Percentiles rank a stretch among this genome's conserved stretches.
phyloP scores from a whole-genome alignment of 2,329 filamentous ascomycete species.

The Pestalotiopsis sp. region DNA sequence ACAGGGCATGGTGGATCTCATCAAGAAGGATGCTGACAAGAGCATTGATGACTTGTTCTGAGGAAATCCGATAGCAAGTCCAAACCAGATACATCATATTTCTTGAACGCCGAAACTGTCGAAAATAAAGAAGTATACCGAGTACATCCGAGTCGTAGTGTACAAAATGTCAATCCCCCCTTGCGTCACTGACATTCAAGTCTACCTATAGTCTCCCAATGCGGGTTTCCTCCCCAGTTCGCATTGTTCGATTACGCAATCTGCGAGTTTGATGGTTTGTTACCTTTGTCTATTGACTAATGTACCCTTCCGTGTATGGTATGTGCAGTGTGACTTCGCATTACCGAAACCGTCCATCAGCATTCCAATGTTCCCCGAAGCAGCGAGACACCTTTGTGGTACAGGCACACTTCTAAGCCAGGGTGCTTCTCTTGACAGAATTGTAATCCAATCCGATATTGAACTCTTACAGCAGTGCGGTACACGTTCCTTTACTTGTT shows the following conservation, averaged over 20 bases:
- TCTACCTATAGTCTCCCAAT: neutral
- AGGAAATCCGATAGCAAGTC: constrained; percentile 10
- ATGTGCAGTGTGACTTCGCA: neutral
- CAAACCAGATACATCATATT: neutral
- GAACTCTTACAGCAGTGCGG: neutral
- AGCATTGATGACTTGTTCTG: constrained; percentile 83
- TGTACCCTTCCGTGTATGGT: neutral
- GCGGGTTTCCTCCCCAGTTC: neutral
- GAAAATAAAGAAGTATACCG: neutral
- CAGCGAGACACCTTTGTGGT: neutral
- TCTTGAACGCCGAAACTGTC: neutral
- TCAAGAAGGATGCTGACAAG: constrained; percentile 93
- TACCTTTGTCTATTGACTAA: neutral
- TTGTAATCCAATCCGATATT: neutral
- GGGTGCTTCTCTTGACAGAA: neutral
- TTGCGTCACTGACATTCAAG: neutral
- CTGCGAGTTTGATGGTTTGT: neutral
- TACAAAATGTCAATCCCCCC: neutral
- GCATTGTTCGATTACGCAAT: neutral
- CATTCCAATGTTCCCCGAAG: neutral
- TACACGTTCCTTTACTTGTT: neutral
- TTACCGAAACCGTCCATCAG: neutral
- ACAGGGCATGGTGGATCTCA: constrained; percentile 92
- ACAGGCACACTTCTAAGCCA: neutral
- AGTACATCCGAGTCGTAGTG: neutral